phyloP scores from a whole-genome alignment of 2,329 filamentous ascomycete genomes.

The Graphium sp. region DNA sequence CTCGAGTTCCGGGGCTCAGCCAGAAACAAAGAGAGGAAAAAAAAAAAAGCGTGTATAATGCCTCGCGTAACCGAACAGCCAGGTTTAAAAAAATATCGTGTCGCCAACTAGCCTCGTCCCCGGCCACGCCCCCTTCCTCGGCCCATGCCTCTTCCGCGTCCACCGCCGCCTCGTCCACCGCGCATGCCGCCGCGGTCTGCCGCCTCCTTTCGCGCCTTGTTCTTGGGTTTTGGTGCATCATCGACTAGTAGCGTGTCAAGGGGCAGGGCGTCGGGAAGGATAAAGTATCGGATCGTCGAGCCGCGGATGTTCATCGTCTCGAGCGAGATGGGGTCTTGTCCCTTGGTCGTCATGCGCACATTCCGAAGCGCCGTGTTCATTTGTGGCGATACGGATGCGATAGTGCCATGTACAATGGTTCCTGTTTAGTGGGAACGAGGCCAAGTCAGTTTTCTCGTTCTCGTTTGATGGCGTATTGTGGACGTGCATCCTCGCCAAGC shows the following conservation, averaged over 20 bases:
- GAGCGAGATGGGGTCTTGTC: constrained; percentile 71
- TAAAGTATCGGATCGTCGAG: constrained; percentile 90
- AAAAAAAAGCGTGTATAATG: constrained; percentile 2
- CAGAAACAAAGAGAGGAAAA: neutral
- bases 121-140: constrained; percentile 35
- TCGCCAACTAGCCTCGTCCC: constrained; percentile 16
- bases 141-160: constrained; percentile 33
- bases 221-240: constrained; percentile 96
- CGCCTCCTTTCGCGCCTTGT: constrained; percentile 93
- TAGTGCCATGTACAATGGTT: constrained; percentile 91
- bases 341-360: constrained; percentile 89
- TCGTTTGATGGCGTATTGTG: no score
- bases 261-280: constrained; percentile 87
- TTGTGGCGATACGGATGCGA: constrained; percentile 88
- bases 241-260: constrained; percentile 92
- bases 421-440: constrained; percentile 29
- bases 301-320: constrained; percentile 96
- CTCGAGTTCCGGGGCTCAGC: neutral
- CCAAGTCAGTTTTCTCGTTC: neutral
- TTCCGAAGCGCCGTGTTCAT: constrained; percentile 96
- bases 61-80: neutral
- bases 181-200: constrained; percentile 40
- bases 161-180: constrained; percentile 33
- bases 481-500: no score
- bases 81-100: neutral